phyloP scores from a whole-genome alignment of 2,329 filamentous ascomycete species.

The Penicillium crustosum region DNA sequence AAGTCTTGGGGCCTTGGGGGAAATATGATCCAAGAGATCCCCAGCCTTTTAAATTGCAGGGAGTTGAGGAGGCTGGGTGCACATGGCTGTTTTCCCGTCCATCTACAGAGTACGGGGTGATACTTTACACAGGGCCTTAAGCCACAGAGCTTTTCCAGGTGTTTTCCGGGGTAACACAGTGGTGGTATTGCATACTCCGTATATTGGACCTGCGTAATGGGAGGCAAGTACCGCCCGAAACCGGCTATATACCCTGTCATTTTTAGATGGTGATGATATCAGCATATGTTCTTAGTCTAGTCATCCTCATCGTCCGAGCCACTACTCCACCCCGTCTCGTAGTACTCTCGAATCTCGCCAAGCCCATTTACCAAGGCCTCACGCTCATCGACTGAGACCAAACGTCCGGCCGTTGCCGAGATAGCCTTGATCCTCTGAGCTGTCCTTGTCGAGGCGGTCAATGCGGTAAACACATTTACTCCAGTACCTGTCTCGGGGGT shows the following conservation, averaged over 20 bases:
- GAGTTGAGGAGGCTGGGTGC: not conserved
- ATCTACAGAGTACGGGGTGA: not conserved
- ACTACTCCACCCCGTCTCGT: conserved; percentile 83
- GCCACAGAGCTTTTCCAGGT: not conserved
- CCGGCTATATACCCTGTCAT: not conserved
- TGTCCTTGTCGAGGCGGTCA: conserved; percentile 76
- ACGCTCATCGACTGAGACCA: conserved; percentile 71
- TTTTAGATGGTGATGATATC: not conserved
- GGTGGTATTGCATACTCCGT: not conserved
- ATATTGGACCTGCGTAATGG: not conserved
- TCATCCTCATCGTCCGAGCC: conserved; percentile 53
- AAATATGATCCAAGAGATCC: not conserved
- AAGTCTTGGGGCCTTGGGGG: not conserved
- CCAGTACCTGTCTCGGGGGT: conserved; percentile 45
- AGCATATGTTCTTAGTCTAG: conserved; percentile 19
- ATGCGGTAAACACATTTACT: conserved; percentile 52
- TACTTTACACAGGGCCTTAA: not conserved
- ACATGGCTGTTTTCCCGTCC: no score
- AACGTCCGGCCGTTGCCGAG: conserved; percentile 62
- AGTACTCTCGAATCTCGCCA: conserved; percentile 79
- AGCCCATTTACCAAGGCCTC: conserved; percentile 81
- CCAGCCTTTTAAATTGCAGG: not conserved
- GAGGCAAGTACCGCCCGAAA: not conserved
- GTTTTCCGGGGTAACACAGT: not conserved
- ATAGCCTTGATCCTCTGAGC: conserved; percentile 66